Evolutionary conservation across 495 filamentous ascomycete genomes (phyloP).

Genomic region (Penicillium bovifimosum): DNA sequence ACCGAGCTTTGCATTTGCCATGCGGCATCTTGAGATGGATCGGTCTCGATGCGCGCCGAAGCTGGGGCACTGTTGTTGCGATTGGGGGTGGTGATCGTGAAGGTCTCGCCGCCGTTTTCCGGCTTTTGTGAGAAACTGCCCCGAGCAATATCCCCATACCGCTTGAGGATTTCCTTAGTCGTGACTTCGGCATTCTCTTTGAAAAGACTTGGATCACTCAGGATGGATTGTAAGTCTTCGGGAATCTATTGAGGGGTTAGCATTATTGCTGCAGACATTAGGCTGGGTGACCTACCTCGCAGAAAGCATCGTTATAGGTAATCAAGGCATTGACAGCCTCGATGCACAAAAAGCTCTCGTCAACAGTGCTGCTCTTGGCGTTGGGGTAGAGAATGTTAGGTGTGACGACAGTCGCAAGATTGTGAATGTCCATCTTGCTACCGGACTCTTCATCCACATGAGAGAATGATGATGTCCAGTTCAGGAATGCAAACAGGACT

Average conservation of each 20-base stretch:
- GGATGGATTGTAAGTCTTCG: conserved; percentile 78
- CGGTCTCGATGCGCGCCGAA: conserved; percentile 66
- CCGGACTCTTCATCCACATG: conserved; percentile 87
- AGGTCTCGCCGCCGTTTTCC: conserved; percentile 53
- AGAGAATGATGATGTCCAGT: conserved; percentile 95
- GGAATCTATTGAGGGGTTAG: conserved; percentile 60
- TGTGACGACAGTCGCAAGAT: conserved; percentile 95
- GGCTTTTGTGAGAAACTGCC: conserved; percentile 52
- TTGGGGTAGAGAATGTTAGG: conserved; percentile 88
- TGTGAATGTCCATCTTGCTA: conserved; percentile 99
- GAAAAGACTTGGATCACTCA: conserved; percentile 78
- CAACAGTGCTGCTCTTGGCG: conserved; percentile 59
- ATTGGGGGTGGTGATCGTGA: conserved; percentile 37
- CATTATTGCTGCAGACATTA: conserved; percentile 9
- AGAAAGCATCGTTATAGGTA: conserved; percentile 91
- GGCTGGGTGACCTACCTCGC: conserved; percentile 62
- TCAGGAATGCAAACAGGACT: conserved; percentile 92
- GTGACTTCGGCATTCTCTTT: conserved; percentile 79
- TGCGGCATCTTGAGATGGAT: conserved; percentile 61
- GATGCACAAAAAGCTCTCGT: conserved; percentile 86
- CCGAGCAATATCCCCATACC: conserved; percentile 70
- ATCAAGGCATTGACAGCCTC: conserved; percentile 87
- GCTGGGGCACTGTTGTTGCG: conserved; percentile 36
- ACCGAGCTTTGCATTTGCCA: conserved; percentile 81
- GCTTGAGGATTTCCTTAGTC: conserved; percentile 92